These are phyloP conservation scores for Tympanopsis confertula DNA, from an alignment of 2,329 filamentous ascomycete genomes.

Conservation along the genomic window DNA sequence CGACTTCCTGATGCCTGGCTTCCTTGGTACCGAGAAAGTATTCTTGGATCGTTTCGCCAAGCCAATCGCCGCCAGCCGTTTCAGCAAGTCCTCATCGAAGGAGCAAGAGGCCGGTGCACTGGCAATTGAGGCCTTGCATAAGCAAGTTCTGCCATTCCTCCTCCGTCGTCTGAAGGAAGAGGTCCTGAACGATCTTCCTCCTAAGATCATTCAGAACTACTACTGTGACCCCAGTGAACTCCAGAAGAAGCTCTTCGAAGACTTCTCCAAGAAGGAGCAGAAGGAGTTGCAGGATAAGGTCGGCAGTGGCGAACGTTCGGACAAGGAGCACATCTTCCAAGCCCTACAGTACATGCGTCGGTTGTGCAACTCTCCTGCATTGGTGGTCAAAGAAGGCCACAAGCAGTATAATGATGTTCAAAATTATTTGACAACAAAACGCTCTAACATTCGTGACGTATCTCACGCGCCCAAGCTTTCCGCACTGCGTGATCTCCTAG, in stretches of 20 bases:
- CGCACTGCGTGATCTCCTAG: conserved; percentile 79
- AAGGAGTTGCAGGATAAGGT: conserved; percentile 79
- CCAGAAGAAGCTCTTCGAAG: conserved; percentile 89
- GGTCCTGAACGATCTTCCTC: conserved; percentile 86
- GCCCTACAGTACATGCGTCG: conserved; percentile 99
- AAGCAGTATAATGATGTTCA: conserved; percentile 84
- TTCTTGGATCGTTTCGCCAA: conserved; percentile 92
- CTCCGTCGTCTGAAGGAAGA: conserved; percentile 94
- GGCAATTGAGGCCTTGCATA: conserved; percentile 95
- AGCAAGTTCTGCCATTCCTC: conserved; percentile 93
- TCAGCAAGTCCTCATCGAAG: conserved; percentile 93
- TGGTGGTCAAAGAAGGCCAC: conserved; percentile 91
- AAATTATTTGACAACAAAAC: conserved; percentile 64
- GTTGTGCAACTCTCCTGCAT: conserved; percentile 89
- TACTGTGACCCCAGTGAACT: conserved; percentile 95
- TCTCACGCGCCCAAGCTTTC: conserved; percentile 84
- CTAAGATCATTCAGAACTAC: conserved; percentile 98
- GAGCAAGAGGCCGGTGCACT: conserved; percentile 94
- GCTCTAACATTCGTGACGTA: conserved; percentile 73
- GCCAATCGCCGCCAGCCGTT: conserved; percentile 85
- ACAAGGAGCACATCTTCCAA: conserved; percentile 98
- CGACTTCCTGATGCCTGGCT: conserved; percentile 97
- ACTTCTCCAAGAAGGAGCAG: conserved; percentile 87
- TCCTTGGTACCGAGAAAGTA: conserved; percentile 88
- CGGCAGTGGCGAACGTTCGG: conserved; percentile 74